These are phyloP conservation scores for Musa balbisiana DNA, from an alignment of 202 grass and related monocot genomes.

Conservation along the genomic window DNA sequence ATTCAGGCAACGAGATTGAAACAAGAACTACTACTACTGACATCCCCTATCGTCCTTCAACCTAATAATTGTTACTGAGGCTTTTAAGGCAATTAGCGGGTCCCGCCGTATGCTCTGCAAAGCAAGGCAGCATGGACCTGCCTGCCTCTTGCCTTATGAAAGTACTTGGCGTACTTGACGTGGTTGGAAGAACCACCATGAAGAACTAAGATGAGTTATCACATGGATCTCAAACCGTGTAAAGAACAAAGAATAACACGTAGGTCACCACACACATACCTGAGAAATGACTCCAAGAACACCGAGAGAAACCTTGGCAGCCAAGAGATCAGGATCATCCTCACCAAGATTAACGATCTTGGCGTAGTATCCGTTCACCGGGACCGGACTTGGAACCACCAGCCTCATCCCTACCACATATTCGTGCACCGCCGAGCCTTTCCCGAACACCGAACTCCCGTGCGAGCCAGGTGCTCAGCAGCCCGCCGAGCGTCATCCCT, in stretches of 20 bases:
- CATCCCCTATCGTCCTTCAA: too few species aligned
- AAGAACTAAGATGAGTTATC: not conserved
- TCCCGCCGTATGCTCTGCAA: too few species aligned
- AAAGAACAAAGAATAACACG: too few species aligned
- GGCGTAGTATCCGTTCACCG: slow-evolving; percentile 30
- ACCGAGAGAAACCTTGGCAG: slow-evolving; percentile 73
- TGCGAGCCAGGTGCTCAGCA: slow-evolving; percentile 62
- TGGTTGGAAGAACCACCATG: too few species aligned
- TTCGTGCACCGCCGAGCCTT: slow-evolving; percentile 76
- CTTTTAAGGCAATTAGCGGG: too few species aligned
- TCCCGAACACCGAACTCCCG: slow-evolving; percentile 58
- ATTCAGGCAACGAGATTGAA: too few species aligned
- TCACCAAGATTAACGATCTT: slow-evolving; percentile 31
- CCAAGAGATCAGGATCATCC: slow-evolving; percentile 41
- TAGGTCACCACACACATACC: slow-evolving; percentile 20
- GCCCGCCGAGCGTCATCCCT: slow-evolving; percentile 62
- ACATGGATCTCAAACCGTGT: too few species aligned
- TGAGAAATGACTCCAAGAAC: slow-evolving; percentile 70
- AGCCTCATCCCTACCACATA: slow-evolving; percentile 58
- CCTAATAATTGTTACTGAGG: too few species aligned
- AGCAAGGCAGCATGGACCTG: too few species aligned
- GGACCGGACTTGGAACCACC: slow-evolving; percentile 34
- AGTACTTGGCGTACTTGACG: too few species aligned
- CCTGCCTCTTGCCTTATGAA: too few species aligned
- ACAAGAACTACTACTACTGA: too few species aligned